Conservation (phyloP, 208 protist genomes). For the Acanthamoeba castellanii region DNA sequence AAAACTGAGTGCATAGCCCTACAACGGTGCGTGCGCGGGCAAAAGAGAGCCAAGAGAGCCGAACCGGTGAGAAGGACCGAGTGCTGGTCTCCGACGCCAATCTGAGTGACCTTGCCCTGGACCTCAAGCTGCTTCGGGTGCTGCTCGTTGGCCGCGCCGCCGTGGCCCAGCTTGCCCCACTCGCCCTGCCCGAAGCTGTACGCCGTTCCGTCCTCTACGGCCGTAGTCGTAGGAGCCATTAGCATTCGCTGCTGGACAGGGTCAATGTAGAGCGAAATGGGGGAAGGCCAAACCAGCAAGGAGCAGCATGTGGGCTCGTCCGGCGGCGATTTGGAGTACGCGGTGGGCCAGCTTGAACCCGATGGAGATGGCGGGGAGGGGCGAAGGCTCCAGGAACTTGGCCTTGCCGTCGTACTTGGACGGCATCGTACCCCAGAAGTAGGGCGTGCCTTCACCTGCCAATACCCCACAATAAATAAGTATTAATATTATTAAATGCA, state of each 20-base stretch:
- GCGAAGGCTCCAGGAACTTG: slow-evolving; percentile 15
- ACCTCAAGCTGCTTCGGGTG: slow-evolving; percentile 16
- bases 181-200: slow-evolving; percentile 46
- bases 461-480: background rate
- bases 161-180: slow-evolving; percentile 48
- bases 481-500: background rate
- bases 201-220: slow-evolving; percentile 3
- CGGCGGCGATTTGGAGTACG: slow-evolving; percentile 24
- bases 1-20: too few species aligned
- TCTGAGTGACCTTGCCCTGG: slow-evolving; percentile 18
- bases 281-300: background rate
- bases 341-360: background rate
- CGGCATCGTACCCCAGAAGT: slow-evolving; percentile 54
- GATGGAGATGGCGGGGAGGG: background rate
- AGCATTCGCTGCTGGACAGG: background rate
- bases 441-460: slow-evolving; percentile 2
- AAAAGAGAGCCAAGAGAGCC: background rate
- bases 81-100: slow-evolving; percentile 50
- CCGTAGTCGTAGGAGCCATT: background rate
- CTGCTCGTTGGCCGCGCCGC: background rate
- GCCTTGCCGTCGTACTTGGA: slow-evolving; percentile 35
- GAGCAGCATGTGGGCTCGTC: background rate
- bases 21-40: background rate
- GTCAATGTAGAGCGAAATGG: too few species aligned
- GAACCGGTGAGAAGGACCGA: slow-evolving; percentile 33